A percentile compares a stretch with the other conserved stretches of the same genome.
Evolutionary conservation across 1,284 basidiomycete genomes (phyloP).

Genomic region (Leccinum pachyderme): DNA sequence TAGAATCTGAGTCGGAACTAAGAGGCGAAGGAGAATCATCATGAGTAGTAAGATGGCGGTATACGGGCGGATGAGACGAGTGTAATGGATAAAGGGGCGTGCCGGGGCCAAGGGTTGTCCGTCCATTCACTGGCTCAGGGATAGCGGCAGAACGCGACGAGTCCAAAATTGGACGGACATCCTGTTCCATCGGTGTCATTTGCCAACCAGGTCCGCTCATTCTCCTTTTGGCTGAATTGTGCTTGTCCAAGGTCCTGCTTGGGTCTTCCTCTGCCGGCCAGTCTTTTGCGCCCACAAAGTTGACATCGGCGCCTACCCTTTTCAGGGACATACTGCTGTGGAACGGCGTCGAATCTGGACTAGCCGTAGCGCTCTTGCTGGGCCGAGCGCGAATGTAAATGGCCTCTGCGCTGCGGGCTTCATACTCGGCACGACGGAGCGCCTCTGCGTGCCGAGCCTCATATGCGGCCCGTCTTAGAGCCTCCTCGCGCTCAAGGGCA

Average conservation of each 20-base stretch:
- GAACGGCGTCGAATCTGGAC: conserved; percentile 58
- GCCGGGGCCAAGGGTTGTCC: conserved; percentile 31
- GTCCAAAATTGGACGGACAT: conserved; percentile 21
- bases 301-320: conserved; percentile 32
- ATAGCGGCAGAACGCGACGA: conserved; percentile 24
- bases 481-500: conserved; percentile 83
- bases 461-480: conserved; percentile 79
- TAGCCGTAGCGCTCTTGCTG: conserved; percentile 69
- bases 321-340: conserved; percentile 30
- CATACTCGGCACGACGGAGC: conserved; percentile 76
- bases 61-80: conserved; percentile 29
- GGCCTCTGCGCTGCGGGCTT: conserved; percentile 59
- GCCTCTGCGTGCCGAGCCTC: conserved; percentile 79
- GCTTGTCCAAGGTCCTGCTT: conserved; percentile 21
- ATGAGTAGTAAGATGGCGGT: conserved; percentile 38
- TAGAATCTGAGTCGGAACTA: conserved; percentile 64
- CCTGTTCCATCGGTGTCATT: conserved; percentile 40
- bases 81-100: conserved; percentile 42
- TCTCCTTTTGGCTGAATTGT: conserved; percentile 33
- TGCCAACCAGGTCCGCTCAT: conserved; percentile 55
- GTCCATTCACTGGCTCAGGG: conserved; percentile 19
- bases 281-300: conserved; percentile 43
- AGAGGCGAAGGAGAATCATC: conserved; percentile 67
- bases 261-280: conserved; percentile 35
- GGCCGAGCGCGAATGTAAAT: conserved; percentile 44